Evolutionary conservation across 2,329 filamentous ascomycete genomes (phyloP).

Genomic region (Pseudocercospora ulei): DNA sequence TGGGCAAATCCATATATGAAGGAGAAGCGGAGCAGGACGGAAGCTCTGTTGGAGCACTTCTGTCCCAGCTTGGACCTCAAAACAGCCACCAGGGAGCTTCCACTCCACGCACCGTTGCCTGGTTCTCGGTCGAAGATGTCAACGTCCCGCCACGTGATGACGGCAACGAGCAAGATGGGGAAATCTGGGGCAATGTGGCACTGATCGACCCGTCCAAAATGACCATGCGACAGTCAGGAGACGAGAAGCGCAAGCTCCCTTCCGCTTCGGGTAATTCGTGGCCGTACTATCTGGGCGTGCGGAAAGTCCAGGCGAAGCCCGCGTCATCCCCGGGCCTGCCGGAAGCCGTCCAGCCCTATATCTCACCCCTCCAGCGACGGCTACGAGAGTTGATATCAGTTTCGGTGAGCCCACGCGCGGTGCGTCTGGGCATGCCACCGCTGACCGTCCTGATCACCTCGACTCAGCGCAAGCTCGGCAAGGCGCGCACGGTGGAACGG

Average conservation of each 20-base stretch:
- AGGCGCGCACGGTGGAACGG: conserved; percentile 63
- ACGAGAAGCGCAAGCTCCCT: conserved; percentile 70
- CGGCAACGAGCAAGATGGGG: conserved; percentile 51
- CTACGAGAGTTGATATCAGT: conserved; percentile 78
- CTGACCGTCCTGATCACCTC: conserved; percentile 81
- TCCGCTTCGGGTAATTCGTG: conserved; percentile 66
- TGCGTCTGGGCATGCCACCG: conserved; percentile 77
- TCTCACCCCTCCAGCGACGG: conserved; percentile 48
- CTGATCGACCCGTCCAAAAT: conserved; percentile 79
- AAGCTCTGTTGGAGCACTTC: conserved; percentile 36
- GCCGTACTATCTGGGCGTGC: conserved; percentile 76
- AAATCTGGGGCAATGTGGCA: conserved; percentile 75
- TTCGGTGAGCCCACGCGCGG: conserved; percentile 75
- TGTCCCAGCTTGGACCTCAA: conserved; percentile 23
- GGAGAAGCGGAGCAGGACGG: conserved; percentile 63
- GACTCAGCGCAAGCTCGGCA: conserved; percentile 87
- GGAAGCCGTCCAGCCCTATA: conserved; percentile 37
- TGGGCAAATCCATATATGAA: conserved; percentile 74
- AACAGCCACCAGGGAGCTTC: conserved; percentile 48
- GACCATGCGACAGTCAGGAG: conserved; percentile 84
- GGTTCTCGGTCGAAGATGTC: conserved; percentile 83
- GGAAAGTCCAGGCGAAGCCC: conserved; percentile 52
- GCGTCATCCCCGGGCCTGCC: conserved; percentile 35
- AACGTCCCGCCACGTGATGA: conserved; percentile 41
- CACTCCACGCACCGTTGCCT: conserved; percentile 53